These are phyloP conservation scores for Podospora bellae-mahoneyi DNA, from an alignment of 495 filamentous ascomycete species.

Conservation along the genomic window DNA sequence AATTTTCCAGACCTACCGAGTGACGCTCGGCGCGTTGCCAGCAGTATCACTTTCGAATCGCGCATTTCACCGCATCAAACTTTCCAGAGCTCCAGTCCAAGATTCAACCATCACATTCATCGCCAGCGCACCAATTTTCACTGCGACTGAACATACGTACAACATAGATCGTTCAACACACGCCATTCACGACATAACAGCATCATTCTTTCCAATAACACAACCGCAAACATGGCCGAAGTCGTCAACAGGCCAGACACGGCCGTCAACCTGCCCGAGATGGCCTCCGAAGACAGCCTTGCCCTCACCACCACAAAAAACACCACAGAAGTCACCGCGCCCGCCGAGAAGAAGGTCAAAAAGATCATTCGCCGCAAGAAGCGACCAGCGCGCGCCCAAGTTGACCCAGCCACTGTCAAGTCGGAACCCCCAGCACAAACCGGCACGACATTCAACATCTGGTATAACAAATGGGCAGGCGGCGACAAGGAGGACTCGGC, in stretches of 20 bases:
- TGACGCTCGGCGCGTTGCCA: not conserved
- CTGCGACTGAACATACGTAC: not conserved
- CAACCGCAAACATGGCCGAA: slow-evolving; percentile 21
- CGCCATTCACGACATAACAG: not conserved
- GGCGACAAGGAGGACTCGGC: slow-evolving; percentile 93
- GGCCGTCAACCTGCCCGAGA: slow-evolving; percentile 12
- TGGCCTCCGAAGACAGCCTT: slow-evolving; percentile 13
- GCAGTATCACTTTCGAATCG: not conserved
- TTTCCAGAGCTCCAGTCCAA: not conserved
- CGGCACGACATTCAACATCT: slow-evolving; percentile 79
- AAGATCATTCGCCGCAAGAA: slow-evolving; percentile 66
- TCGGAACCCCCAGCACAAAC: slow-evolving; percentile 83
- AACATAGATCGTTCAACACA: too few relatives aligned
- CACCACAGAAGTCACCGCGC: slow-evolving; percentile 46
- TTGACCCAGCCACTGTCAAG: slow-evolving; percentile 75
- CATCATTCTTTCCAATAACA: not conserved
- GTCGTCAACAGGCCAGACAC: slow-evolving; percentile 16
- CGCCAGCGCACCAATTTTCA: not conserved
- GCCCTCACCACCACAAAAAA: slow-evolving; percentile 39
- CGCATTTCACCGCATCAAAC: not conserved
- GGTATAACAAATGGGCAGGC: slow-evolving; percentile 90
- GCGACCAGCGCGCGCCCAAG: slow-evolving; percentile 66
- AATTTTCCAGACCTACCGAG: not conserved
- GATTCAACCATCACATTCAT: not conserved
- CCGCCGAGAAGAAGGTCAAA: slow-evolving; percentile 55